These are phyloP conservation scores for Diaporthe citrichinensis DNA, from an alignment of 2,329 filamentous ascomycete genomes.

Conservation along the genomic window DNA sequence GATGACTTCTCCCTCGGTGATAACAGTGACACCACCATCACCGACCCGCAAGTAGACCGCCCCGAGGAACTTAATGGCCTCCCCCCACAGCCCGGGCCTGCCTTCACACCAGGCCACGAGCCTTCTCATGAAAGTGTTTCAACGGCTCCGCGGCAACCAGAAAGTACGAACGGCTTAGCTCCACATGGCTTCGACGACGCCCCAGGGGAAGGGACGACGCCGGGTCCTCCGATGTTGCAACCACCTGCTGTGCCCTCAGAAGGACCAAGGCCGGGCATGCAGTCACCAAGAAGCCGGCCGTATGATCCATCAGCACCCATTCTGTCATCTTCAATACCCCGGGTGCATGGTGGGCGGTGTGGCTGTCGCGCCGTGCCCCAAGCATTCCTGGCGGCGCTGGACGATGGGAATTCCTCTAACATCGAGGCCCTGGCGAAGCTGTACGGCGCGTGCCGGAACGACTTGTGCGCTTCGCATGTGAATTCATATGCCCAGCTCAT, in stretches of 20 bases:
- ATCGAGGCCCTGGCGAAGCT: slow-evolving; percentile 25
- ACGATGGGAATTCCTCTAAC: slow-evolving; percentile 5
- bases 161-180: slow-evolving; percentile 1
- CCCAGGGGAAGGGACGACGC: not conserved
- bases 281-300: slow-evolving; percentile 26
- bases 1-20: slow-evolving; percentile 38
- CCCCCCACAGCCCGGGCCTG: not conserved
- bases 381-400: slow-evolving; percentile 33
- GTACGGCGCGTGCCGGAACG: slow-evolving; percentile 36
- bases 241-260: not conserved
- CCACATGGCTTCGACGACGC: not conserved
- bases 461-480: slow-evolving; percentile 38
- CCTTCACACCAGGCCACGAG: not conserved
- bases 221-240: not conserved
- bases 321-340: slow-evolving; percentile 32
- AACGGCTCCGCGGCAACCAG: slow-evolving; percentile 7
- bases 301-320: slow-evolving; percentile 40
- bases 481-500: slow-evolving; percentile 37
- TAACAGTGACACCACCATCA: slow-evolving; percentile 39
- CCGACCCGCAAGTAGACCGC: slow-evolving; percentile 36
- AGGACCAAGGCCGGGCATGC: not conserved
- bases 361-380: slow-evolving; percentile 34
- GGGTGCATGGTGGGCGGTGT: slow-evolving; percentile 21
- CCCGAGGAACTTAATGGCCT: slow-evolving; percentile 4
- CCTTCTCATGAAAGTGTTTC: not conserved